A percentile compares a stretch with the other conserved stretches of the same genome.
Conservation (phyloP, 257 asterid genomes). For the Cruciata laevipes region DNA sequence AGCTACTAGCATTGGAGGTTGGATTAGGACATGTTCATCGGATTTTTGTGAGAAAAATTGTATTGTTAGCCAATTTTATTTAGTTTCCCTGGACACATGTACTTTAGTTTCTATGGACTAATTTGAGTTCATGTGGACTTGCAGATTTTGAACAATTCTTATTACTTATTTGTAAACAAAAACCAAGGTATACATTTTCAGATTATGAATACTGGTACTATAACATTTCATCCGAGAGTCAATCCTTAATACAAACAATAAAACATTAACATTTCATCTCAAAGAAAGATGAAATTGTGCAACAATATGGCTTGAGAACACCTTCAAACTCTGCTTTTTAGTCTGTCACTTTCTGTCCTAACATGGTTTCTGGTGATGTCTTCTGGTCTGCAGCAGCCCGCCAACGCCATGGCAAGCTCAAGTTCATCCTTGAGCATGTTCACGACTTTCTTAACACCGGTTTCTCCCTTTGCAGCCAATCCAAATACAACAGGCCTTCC, state of each 20-base stretch:
- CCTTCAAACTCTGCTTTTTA: conserved; percentile 26
- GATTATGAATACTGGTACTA: neutral
- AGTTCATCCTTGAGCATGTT: conserved; percentile 52
- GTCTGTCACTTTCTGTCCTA: conserved; percentile 30
- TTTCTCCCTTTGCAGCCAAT: conserved; percentile 50
- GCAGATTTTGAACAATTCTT: neutral
- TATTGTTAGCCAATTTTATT: neutral
- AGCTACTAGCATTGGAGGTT: neutral
- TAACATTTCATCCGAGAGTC: too few relatives aligned
- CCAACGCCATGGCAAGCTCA: conserved; percentile 52
- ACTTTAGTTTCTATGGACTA: neutral
- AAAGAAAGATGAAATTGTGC: too few relatives aligned
- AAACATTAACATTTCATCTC: neutral
- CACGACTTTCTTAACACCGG: conserved; percentile 41
- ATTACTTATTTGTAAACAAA: too few relatives aligned
- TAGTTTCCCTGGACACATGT: neutral
- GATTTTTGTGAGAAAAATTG: neutral
- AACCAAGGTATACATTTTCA: too few relatives aligned
- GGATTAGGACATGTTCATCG: neutral
- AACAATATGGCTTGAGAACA: neutral
- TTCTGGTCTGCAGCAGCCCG: conserved; percentile 46
- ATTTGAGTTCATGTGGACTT: too few relatives aligned
- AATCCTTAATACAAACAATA: neutral
- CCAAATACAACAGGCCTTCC: conserved; percentile 54
- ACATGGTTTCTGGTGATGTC: conserved; percentile 45